Percentiles rank a stretch among this genome's conserved stretches.
Evolutionary conservation across 2,329 filamentous ascomycete species (phyloP).

Genomic region (Hypoxylon sp.): DNA sequence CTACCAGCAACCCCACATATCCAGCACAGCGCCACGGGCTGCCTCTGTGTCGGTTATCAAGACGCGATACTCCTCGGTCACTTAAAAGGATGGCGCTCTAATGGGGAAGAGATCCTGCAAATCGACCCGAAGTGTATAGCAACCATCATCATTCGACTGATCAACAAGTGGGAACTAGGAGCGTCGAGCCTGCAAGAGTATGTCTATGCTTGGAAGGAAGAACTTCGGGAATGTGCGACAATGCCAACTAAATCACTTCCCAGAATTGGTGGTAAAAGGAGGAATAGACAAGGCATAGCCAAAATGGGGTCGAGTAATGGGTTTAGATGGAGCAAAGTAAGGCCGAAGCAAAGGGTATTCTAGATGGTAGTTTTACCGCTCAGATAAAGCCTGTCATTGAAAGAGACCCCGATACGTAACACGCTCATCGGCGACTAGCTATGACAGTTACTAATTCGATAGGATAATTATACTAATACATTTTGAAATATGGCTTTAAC

Average conservation of each 20-base stretch:
- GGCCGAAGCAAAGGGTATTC: background rate
- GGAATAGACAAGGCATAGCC: background rate
- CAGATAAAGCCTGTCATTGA: too few species aligned
- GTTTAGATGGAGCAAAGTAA: background rate
- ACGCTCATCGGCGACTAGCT: too few species aligned
- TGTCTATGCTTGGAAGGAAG: conserved; percentile 6
- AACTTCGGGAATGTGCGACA: background rate
- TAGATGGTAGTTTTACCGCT: background rate
- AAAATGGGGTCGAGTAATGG: background rate
- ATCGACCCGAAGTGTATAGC: conserved; percentile 14
- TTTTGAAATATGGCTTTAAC: background rate
- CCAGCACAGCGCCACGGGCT: background rate
- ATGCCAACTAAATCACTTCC: background rate
- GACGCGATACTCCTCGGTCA: conserved; percentile 6
- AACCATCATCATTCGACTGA: conserved; percentile 4
- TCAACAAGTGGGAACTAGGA: conserved; percentile 24
- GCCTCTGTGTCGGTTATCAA: conserved; percentile 11
- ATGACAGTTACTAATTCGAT: background rate
- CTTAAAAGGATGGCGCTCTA: conserved; percentile 12
- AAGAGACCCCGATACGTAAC: too few species aligned
- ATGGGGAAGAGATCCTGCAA: conserved; percentile 5
- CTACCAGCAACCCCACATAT: conserved; percentile 16
- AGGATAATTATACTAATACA: background rate
- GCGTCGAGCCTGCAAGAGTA: background rate
- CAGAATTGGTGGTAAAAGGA: background rate